These are phyloP conservation scores for Kuraishia floccosa DNA, from an alignment of 805 yeast species.

Conservation along the genomic window DNA sequence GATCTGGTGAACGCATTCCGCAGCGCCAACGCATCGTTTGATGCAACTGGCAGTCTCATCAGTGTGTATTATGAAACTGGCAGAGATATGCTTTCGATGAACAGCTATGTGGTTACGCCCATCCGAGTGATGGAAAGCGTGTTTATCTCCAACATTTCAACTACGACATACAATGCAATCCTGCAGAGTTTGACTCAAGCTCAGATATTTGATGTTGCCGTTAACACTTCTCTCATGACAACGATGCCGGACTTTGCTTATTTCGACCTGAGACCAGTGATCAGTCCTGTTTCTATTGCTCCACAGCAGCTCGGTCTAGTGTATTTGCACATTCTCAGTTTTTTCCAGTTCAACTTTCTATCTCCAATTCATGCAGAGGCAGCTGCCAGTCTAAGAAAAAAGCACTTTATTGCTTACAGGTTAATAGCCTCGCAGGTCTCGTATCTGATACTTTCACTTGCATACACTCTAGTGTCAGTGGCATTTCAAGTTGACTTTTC, in stretches of 20 bases:
- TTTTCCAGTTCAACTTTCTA: constrained; percentile 54
- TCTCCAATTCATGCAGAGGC: constrained; percentile 37
- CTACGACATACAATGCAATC: not conserved
- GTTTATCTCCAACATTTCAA: constrained; percentile 7
- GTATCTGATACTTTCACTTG: constrained; percentile 40
- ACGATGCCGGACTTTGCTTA: constrained; percentile 13
- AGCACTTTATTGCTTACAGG: constrained; percentile 40
- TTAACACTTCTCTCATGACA: constrained; percentile 2
- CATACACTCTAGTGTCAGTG: constrained; percentile 47
- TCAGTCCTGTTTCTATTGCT: constrained; percentile 38
- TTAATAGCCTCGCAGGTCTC: constrained; percentile 35
- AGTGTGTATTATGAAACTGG: constrained; percentile 47
- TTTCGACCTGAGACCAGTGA: constrained; percentile 40
- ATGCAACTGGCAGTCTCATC: constrained; percentile 17
- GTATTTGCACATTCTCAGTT: constrained; percentile 53
- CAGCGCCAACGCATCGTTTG: constrained; percentile 7
- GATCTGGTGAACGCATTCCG: constrained; percentile 12
- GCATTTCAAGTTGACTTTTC: constrained; percentile 55
- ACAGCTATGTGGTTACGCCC: constrained; percentile 27
- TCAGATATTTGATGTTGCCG: not conserved
- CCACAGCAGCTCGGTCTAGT: constrained; percentile 65
- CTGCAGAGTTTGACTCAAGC: not conserved
- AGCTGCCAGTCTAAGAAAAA: constrained; percentile 30
- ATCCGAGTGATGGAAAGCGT: constrained; percentile 20
- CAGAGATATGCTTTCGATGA: constrained; percentile 39